A percentile compares a stretch with the other conserved stretches of the same genome.
These are phyloP conservation scores for Straminergon stramineum DNA, from an alignment of 225 moss, liverwort and hornwort species.

Conservation along the genomic window DNA sequence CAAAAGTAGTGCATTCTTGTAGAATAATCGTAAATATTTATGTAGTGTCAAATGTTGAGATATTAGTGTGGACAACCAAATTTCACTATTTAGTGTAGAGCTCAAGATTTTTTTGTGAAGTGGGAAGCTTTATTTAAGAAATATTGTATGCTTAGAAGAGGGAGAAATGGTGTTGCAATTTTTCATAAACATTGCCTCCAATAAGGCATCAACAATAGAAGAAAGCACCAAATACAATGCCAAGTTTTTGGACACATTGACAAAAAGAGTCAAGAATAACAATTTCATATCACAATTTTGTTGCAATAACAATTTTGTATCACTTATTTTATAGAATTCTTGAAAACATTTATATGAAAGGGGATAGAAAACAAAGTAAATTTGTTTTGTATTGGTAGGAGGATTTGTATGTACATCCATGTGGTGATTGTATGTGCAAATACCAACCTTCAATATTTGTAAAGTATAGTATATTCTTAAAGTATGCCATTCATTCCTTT, in stretches of 20 bases:
- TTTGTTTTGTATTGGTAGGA: neutral
- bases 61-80: too few species aligned
- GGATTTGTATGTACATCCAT: accelerated
- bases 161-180: neutral
- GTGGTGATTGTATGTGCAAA: neutral
- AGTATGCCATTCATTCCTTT: neutral
- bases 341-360: neutral
- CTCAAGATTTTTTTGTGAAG: neutral
- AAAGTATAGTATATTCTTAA: neutral
- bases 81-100: too few species aligned
- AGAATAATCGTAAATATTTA: too few species aligned
- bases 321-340: neutral
- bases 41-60: too few species aligned
- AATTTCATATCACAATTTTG: too few species aligned
- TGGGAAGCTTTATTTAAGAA: neutral
- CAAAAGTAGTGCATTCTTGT: too few species aligned
- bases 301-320: neutral
- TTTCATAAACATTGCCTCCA: neutral
- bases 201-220: accelerated
- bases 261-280: neutral
- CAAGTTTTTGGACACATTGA: too few species aligned
- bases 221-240: too few species aligned
- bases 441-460: neutral
- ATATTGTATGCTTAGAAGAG: accelerated
- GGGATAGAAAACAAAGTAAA: neutral